Percentiles rank a stretch among this genome's conserved stretches.
These are phyloP conservation scores for Selenicereus undatus DNA, from an alignment of 148 eudicot species.

Conservation along the genomic window DNA sequence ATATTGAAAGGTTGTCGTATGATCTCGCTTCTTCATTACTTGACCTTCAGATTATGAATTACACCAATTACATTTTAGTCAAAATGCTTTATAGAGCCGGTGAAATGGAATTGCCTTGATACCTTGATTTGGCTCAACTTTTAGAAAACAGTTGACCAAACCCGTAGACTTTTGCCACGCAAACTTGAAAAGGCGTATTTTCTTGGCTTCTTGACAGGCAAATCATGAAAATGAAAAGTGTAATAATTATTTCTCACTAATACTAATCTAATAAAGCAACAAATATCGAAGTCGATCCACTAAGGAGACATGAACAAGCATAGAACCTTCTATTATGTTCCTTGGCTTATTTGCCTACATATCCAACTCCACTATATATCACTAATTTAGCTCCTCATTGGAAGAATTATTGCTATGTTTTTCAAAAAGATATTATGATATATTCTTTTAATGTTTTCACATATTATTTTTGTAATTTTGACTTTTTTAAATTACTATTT, in stretches of 20 bases:
- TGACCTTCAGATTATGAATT: background rate
- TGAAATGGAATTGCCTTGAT: background rate
- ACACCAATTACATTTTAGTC: background rate
- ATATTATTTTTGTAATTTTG: too few species aligned
- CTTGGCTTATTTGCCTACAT: background rate
- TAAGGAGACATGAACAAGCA: constrained; percentile 31
- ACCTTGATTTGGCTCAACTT: background rate
- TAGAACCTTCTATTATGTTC: constrained; percentile 34
- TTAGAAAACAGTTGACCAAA: constrained; percentile 1
- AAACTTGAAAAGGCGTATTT: constrained; percentile 2
- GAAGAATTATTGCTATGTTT: background rate
- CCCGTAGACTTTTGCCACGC: background rate
- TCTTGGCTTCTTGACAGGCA: background rate
- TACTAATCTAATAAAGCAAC: background rate
- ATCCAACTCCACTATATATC: background rate
- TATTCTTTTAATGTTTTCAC: too few species aligned
- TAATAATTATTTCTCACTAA: background rate
- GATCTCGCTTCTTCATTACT: background rate
- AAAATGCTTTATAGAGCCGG: background rate
- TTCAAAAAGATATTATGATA: too few species aligned
- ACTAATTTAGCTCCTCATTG: background rate
- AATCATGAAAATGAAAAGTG: background rate
- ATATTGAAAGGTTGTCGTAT: background rate
- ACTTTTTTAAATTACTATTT: too few species aligned
- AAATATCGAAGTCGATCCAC: background rate